Conservation (phyloP, 352 stramenopile genomes). For the Blastocystis sp. region DNA sequence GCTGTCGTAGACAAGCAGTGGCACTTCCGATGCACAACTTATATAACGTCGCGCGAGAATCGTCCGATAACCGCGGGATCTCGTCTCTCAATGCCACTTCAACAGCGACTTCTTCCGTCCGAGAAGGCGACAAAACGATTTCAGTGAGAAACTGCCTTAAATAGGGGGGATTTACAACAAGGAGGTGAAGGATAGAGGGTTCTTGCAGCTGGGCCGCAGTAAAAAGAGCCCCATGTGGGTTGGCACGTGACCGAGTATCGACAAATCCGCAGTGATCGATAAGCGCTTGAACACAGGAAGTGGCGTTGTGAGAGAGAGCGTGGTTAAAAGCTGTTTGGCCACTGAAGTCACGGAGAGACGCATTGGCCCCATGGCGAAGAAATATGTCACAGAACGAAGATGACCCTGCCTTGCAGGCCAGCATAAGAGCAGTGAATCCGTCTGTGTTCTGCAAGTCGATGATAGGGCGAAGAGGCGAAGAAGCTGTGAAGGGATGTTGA, state of each 20-base stretch:
- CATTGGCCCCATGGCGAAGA: neutral
- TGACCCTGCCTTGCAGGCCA: slow-evolving; percentile 2
- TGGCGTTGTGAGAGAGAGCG: neutral
- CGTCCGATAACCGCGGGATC: neutral
- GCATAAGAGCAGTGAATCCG: slow-evolving; percentile 22
- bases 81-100: slow-evolving; percentile 51
- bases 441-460: slow-evolving; percentile 43
- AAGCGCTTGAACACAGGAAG: neutral
- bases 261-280: neutral
- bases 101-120: neutral
- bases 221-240: neutral
- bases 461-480: neutral
- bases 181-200: neutral
- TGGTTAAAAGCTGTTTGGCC: neutral
- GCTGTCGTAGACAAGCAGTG: neutral
- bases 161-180: neutral
- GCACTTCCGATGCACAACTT: neutral
- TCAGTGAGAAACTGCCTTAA: slow-evolving; percentile 18
- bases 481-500: neutral
- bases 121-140: neutral
- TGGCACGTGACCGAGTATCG: neutral
- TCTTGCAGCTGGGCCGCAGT: slow-evolving; percentile 10
- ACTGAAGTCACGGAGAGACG: neutral
- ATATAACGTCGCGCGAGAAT: neutral
- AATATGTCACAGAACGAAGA: neutral